These are phyloP conservation scores for Pichia sp. DNA, from an alignment of 1,139 yeast species.

Conservation along the genomic window DNA sequence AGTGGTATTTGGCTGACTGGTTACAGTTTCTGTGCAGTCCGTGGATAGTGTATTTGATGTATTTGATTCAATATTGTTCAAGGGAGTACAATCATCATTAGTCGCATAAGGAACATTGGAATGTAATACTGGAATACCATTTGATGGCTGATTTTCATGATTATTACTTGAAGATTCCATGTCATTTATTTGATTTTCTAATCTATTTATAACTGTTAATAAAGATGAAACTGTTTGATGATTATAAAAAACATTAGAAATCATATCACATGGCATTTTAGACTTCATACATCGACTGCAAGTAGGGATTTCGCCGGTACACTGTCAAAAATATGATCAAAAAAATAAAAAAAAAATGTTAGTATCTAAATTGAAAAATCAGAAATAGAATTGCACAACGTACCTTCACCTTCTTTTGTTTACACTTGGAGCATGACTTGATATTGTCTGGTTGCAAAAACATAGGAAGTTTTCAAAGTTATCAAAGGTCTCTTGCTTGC, in stretches of 20 bases:
- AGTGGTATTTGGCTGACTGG: not conserved
- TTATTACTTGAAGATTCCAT: not conserved
- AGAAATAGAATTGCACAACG: not conserved
- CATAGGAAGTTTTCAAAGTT: not conserved
- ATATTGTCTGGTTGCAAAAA: slow-evolving; percentile 15
- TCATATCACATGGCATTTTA: slow-evolving; percentile 16
- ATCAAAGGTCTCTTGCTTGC: not conserved
- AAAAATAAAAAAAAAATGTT: not conserved
- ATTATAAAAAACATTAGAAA: slow-evolving; percentile 20
- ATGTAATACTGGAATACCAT: not conserved
- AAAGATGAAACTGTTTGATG: slow-evolving; percentile 19
- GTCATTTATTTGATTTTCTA: slow-evolving; percentile 9
- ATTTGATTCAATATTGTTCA: not conserved
- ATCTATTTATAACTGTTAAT: slow-evolving; percentile 7
- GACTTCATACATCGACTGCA: slow-evolving; percentile 19
- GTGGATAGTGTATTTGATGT: not conserved
- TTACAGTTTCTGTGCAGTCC: not conserved
- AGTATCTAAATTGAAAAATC: not conserved
- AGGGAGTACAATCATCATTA: not conserved
- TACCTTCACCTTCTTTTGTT: slow-evolving; percentile 19
- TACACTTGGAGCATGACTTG: slow-evolving; percentile 21
- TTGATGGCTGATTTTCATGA: not conserved
- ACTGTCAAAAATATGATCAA: slow-evolving; percentile 8
- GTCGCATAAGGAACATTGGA: not conserved
- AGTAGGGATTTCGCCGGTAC: slow-evolving; percentile 20